A percentile compares a stretch with the other conserved stretches of the same genome.
Conservation (phyloP, 1,139 yeast genomes). For the Diutina catenulata region DNA sequence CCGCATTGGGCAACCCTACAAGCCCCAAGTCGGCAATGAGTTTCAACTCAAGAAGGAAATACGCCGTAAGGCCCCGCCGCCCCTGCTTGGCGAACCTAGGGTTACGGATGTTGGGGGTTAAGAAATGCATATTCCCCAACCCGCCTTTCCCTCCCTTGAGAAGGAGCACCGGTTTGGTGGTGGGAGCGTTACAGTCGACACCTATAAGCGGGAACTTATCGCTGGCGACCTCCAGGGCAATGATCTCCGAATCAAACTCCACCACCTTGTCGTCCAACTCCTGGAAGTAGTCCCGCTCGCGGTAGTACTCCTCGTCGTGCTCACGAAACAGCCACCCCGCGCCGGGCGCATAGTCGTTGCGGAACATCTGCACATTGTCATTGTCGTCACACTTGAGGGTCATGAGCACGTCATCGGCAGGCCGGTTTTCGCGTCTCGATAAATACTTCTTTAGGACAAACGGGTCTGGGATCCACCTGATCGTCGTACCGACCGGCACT, state of each 20-base stretch:
- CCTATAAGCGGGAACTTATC: slow-evolving; percentile 77
- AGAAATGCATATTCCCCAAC: slow-evolving; percentile 90
- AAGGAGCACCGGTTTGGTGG: slow-evolving; percentile 55
- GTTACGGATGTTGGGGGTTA: slow-evolving; percentile 71
- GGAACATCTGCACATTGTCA: slow-evolving; percentile 44
- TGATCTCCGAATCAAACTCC: slow-evolving; percentile 49
- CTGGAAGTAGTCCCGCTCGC: slow-evolving; percentile 50
- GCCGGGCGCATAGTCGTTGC: slow-evolving; percentile 50
- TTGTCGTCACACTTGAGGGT: slow-evolving; percentile 15
- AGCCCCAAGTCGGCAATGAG: slow-evolving; percentile 86
- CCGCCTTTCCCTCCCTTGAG: slow-evolving; percentile 89
- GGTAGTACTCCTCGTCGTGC: slow-evolving; percentile 57
- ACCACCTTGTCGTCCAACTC: slow-evolving; percentile 52
- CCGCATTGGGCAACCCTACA: slow-evolving; percentile 94
- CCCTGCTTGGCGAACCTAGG: slow-evolving; percentile 84
- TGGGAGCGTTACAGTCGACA: slow-evolving; percentile 56
- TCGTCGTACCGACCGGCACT: slow-evolving; percentile 85
- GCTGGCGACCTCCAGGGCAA: slow-evolving; percentile 43
- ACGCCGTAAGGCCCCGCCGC: slow-evolving; percentile 52
- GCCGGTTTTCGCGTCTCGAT: slow-evolving; percentile 10
- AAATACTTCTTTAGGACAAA: slow-evolving; percentile 22
- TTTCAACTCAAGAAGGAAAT: slow-evolving; percentile 72
- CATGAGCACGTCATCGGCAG: slow-evolving; percentile 11
- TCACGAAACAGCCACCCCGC: slow-evolving; percentile 85
- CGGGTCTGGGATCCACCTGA: slow-evolving; percentile 82